Evolutionary conservation across 176 grass and related monocot genomes (phyloP).

Genomic region (Avena eriantha): DNA sequence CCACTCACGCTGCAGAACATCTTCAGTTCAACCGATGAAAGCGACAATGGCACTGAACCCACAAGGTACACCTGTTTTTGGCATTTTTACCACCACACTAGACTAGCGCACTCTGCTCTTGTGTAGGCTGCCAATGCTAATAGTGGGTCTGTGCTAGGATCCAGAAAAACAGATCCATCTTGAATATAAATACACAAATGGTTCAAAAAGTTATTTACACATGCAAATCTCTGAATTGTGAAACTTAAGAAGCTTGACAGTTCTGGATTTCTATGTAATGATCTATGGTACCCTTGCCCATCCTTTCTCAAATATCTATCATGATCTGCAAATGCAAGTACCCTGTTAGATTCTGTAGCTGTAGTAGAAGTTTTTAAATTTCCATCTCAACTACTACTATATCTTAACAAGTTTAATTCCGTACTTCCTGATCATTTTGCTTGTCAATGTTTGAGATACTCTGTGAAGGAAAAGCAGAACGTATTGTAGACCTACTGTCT

Average conservation of each 20-base stretch:
- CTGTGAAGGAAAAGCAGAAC: conserved; percentile 84
- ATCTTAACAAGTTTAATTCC: background rate
- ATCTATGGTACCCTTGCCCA: background rate
- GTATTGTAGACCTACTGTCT: conserved; percentile 74
- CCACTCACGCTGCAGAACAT: conserved; percentile 62
- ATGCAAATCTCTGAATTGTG: background rate
- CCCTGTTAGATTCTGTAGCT: background rate
- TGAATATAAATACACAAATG: background rate
- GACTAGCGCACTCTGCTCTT: background rate
- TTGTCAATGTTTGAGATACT: conserved; percentile 92
- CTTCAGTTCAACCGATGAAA: conserved; percentile 43
- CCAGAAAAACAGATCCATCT: background rate
- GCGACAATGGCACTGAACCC: background rate
- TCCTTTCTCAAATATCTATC: background rate
- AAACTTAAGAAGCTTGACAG: background rate
- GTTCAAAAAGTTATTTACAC: background rate
- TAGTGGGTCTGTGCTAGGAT: background rate
- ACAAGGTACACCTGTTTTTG: conserved; percentile 17
- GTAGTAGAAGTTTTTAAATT: conserved; percentile 4
- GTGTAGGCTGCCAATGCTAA: background rate
- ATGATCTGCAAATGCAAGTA: background rate
- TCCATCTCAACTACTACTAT: background rate
- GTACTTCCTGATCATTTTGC: conserved; percentile 64
- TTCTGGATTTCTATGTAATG: background rate
- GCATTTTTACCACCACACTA: background rate